These are phyloP conservation scores for Fraxinus xanthoxyloides DNA, from an alignment of 305 asterid species.

Conservation along the genomic window DNA sequence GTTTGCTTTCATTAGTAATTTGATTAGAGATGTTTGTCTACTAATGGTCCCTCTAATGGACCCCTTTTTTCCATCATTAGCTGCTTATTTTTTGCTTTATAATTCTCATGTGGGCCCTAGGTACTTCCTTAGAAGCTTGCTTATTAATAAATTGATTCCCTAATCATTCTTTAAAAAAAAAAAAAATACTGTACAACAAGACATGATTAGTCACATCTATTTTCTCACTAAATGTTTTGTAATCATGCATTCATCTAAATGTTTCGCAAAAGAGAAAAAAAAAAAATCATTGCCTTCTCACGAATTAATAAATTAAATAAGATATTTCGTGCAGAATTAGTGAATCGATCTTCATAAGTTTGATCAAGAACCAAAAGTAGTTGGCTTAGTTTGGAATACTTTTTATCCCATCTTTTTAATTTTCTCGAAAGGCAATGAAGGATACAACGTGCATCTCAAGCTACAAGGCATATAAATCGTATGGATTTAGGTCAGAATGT, in stretches of 20 bases:
- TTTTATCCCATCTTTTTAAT: not conserved
- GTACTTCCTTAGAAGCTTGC: not conserved
- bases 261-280: not conserved
- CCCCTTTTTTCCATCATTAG: not conserved
- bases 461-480: not conserved
- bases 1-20: conserved; percentile 16
- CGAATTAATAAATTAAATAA: too few relatives aligned
- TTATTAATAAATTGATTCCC: not conserved
- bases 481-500: not conserved
- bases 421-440: not conserved
- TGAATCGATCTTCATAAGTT: not conserved
- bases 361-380: not conserved
- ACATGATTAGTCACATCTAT: not conserved
- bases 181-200: not conserved
- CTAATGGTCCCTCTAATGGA: not conserved
- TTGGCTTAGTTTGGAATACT: not conserved
- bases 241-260: not conserved
- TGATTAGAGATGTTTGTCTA: not conserved
- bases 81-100: not conserved
- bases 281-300: not conserved
- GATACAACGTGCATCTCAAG: not conserved
- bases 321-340: not conserved
- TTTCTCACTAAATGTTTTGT: not conserved
- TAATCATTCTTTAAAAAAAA: not conserved
- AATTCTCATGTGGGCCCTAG: not conserved